Conservation (phyloP, 2,329 filamentous ascomycete species). For the Monosporascus sp. region DNA sequence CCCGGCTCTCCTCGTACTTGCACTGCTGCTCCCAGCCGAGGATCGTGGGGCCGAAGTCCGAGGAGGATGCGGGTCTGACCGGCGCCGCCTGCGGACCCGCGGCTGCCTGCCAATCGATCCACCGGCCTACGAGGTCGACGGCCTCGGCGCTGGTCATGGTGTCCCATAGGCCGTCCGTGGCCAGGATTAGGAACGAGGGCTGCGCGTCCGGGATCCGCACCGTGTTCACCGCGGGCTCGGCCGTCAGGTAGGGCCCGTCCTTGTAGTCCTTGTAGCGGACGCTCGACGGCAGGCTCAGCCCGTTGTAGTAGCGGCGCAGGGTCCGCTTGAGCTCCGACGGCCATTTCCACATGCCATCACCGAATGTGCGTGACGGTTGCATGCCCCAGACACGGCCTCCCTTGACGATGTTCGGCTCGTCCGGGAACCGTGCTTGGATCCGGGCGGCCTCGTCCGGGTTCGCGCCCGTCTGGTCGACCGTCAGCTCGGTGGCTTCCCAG, state of each 20-base stretch:
- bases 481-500: slow-evolving; percentile 51
- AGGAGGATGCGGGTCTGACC: neutral
- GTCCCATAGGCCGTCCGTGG: slow-evolving; percentile 64
- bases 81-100: neutral
- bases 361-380: slow-evolving; percentile 59
- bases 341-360: slow-evolving; percentile 66
- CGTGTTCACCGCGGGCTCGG: slow-evolving; percentile 58
- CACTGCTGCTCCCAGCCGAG: slow-evolving; percentile 19
- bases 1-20: slow-evolving; percentile 47
- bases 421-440: slow-evolving; percentile 53
- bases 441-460: slow-evolving; percentile 53
- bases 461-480: slow-evolving; percentile 60
- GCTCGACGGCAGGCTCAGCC: slow-evolving; percentile 28
- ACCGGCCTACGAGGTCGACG: slow-evolving; percentile 51
- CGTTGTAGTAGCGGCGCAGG: slow-evolving; percentile 42
- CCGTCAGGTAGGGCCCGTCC: slow-evolving; percentile 63
- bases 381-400: slow-evolving; percentile 58
- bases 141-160: slow-evolving; percentile 50
- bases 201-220: slow-evolving; percentile 41
- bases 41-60: slow-evolving; percentile 17
- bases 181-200: slow-evolving; percentile 58
- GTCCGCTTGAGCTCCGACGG: slow-evolving; percentile 39
- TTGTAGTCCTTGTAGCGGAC: slow-evolving; percentile 37
- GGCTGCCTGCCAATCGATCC: slow-evolving; percentile 35
- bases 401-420: slow-evolving; percentile 52